Percentiles rank a stretch among this genome's conserved stretches.
Evolutionary conservation across 2,329 filamentous ascomycete genomes (phyloP).

Genomic region (Tolypocladium album): DNA sequence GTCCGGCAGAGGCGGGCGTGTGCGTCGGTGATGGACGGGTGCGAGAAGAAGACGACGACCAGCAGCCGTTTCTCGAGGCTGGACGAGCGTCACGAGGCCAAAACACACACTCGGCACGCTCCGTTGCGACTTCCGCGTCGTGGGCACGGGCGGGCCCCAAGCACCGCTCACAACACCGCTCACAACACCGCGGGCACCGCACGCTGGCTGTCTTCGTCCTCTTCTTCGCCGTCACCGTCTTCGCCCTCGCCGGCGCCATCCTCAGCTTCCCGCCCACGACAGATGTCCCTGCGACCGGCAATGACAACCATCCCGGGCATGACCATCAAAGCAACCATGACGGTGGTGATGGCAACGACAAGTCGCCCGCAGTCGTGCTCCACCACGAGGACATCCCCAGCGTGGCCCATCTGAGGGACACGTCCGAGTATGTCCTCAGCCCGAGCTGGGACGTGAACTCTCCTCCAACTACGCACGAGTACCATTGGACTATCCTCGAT

Average conservation of each 20-base stretch:
- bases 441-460: conserved; percentile 43
- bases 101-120: neutral
- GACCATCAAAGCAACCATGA: neutral
- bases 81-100: neutral
- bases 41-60: neutral
- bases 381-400: conserved; percentile 13
- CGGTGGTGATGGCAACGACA: neutral
- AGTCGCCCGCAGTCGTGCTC: conserved; percentile 3
- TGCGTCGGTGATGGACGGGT: neutral
- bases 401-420: conserved; percentile 15
- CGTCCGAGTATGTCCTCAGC: conserved; percentile 46
- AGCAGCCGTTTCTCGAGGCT: neutral
- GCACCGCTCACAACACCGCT: neutral
- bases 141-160: neutral
- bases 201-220: conserved; percentile 9
- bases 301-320: neutral
- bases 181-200: too few species aligned
- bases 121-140: neutral
- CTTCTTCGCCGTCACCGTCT: conserved; percentile 11
- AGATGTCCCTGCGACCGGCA: neutral
- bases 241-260: conserved; percentile 10
- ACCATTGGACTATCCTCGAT: conserved; percentile 50
- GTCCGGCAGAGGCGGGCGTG: neutral
- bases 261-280: conserved; percentile 8
- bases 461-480: conserved; percentile 39